These are phyloP conservation scores for Cladorrhinum sp. DNA, from an alignment of 2,329 filamentous ascomycete genomes.

Conservation along the genomic window DNA sequence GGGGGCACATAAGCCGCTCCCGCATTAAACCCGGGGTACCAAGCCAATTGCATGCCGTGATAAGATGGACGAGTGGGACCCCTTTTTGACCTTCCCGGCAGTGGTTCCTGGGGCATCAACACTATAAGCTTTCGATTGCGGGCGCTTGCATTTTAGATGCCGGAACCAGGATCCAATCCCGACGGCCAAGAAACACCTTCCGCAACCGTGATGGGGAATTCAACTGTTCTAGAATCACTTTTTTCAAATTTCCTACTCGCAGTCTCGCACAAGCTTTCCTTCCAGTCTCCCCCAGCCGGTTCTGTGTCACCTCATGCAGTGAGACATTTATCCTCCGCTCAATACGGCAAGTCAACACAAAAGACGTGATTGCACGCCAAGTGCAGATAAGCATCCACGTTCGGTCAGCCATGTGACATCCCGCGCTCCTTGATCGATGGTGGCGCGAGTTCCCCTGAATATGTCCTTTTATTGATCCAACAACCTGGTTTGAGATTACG, in stretches of 20 bases:
- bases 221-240: not conserved
- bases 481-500: no score
- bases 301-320: not conserved
- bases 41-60: not conserved
- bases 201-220: not conserved
- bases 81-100: not conserved
- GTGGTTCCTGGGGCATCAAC: not conserved
- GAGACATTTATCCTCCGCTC: not conserved
- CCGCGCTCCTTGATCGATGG: not conserved
- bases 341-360: not conserved
- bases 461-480: not conserved
- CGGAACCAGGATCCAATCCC: not conserved
- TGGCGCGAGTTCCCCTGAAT: not conserved
- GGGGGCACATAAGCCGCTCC: slow-evolving; percentile 5
- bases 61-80: not conserved
- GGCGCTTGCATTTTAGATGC: not conserved
- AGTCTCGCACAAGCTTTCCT: not conserved
- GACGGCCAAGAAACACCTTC: not conserved
- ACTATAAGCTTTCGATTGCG: not conserved
- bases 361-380: not conserved
- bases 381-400: not conserved
- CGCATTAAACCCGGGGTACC: slow-evolving; percentile 7
- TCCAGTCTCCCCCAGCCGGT: not conserved
- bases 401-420: not conserved
- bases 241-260: no score